Base-by-base conservation (phyloP, 2,329 filamentous ascomycete genomes). In the Colletotrichum sp. region DNA sequence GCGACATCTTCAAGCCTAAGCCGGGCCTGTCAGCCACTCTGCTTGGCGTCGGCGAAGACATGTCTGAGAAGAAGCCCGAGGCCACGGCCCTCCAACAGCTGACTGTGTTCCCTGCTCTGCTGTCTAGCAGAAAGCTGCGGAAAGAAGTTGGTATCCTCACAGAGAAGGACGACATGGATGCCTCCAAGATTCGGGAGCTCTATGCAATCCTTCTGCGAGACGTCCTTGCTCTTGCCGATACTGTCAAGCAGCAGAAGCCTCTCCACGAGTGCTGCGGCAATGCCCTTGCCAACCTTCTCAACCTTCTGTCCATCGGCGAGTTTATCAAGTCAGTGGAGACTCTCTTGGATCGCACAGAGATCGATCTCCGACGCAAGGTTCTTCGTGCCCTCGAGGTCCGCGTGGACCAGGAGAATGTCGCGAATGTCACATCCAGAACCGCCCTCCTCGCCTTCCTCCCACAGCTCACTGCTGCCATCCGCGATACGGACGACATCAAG, bases 291-390 rank as follows among this genome's bases (percentile, higher is more conserved):
- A 94, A 94, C 77, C 87, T 98, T n/a, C 89, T 99, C 67, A 94
- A 95, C 77, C 90, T 98, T 8, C 89, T 98, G 57, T 96, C 96
- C 0, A 96, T 96, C 5, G 90, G 92, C 68, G 95, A 98, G 84
- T 97, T 99, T 83, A 92, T 99, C 83, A 95, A 95, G 82, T 94
- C 96, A 12, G 94, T 98, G 55, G 95, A 98, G 82, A 92, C 92
- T 32, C 89, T 99, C 34, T 91, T 99, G 43, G 91, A 94, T 78
- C 92, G 93, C 65, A 92, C 94, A 8, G 93, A 95, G 78, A 90
- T 95, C 79, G 92, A 94, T 65, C 88, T 96, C 67, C 94, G 94
- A 2, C 93, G 94, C 78, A 96, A 95, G 85, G 95, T 96, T 65
- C 91, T 96, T 77, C 93, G 90, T 75, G 94, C 96, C 3, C 90